Conservation (phyloP, 75 land plant genomes). For the Azolla pinnata region DNA sequence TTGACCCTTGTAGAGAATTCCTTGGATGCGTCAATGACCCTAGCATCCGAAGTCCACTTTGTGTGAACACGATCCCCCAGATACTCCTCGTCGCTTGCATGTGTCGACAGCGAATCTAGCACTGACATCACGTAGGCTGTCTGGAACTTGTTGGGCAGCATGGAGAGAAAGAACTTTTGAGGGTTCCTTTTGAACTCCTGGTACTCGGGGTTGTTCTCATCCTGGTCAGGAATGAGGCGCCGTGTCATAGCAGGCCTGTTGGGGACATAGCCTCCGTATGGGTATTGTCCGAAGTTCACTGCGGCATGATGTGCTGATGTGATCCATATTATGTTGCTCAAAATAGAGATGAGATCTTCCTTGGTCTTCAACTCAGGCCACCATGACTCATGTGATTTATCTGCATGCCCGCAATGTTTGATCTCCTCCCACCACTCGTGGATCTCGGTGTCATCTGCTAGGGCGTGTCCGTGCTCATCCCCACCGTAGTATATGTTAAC, state of each 20-base stretch:
- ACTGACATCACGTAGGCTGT: slow-evolving; percentile 19
- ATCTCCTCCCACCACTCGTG: slow-evolving; percentile 42
- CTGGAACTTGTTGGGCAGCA: slow-evolving; percentile 2
- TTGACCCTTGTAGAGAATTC: slow-evolving; percentile 15
- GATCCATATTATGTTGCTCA: slow-evolving; percentile 46
- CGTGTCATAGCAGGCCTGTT: slow-evolving; percentile 31
- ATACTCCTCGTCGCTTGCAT: slow-evolving; percentile 47
- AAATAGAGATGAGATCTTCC: slow-evolving; percentile 12
- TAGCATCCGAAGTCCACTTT: slow-evolving; percentile 16
- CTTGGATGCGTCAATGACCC: slow-evolving; percentile 22
- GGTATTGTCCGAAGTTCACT: slow-evolving; percentile 57
- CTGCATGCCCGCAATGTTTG: slow-evolving; percentile 33
- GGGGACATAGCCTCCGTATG: slow-evolving; percentile 50
- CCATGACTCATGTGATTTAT: slow-evolving; percentile 37
- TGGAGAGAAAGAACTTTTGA: slow-evolving; percentile 16
- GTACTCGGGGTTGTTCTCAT: slow-evolving; percentile 9
- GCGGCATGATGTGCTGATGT: slow-evolving; percentile 51
- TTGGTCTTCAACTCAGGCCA: slow-evolving; percentile 29
- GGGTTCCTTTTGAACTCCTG: slow-evolving; percentile 14
- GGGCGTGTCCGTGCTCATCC: background rate
- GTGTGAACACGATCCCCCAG: slow-evolving; percentile 21
- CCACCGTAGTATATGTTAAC: slow-evolving; percentile 28
- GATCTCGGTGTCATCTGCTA: slow-evolving; percentile 28
- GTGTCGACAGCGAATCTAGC: slow-evolving; percentile 34
- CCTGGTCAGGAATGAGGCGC: slow-evolving; percentile 19